Conservation (phyloP, 306 rosid genomes). For the Pyrus betulifolia region DNA sequence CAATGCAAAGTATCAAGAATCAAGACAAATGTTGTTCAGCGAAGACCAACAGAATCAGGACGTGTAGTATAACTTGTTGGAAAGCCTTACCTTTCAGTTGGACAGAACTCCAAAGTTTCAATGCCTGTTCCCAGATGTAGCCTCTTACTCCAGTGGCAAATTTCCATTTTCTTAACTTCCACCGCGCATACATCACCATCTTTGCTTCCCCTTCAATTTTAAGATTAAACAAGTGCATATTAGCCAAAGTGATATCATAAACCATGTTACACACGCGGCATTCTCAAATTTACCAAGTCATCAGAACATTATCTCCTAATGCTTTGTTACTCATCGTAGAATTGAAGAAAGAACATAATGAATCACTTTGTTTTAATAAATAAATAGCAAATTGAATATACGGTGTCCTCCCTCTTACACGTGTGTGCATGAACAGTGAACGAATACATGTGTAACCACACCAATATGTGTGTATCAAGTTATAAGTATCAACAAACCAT, state of each 20-base stretch:
- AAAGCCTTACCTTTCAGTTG: constrained; percentile 63
- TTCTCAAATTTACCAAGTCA: neutral
- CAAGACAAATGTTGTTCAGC: neutral
- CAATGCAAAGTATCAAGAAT: neutral
- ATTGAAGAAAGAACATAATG: neutral
- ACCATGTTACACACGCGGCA: neutral
- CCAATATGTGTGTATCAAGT: neutral
- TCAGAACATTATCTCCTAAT: neutral
- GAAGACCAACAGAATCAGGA: neutral
- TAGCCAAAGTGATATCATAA: neutral
- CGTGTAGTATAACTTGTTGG: neutral
- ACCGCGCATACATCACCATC: constrained; percentile 88
- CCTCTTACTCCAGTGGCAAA: constrained; percentile 77
- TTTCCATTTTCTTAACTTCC: constrained; percentile 87
- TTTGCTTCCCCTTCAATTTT: constrained; percentile 67
- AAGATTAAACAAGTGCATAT: neutral
- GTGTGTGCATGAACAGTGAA: neutral
- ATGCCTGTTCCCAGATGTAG: constrained; percentile 80
- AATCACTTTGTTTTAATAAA: neutral
- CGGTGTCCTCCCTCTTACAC: neutral
- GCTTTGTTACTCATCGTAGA: neutral
- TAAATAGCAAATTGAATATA: neutral
- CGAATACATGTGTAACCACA: neutral
- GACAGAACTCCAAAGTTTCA: constrained; percentile 71
- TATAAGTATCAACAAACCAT: neutral